Evolutionary conservation across 306 rosid genomes (phyloP).

Genomic region (Oemleria cerasiformis): DNA sequence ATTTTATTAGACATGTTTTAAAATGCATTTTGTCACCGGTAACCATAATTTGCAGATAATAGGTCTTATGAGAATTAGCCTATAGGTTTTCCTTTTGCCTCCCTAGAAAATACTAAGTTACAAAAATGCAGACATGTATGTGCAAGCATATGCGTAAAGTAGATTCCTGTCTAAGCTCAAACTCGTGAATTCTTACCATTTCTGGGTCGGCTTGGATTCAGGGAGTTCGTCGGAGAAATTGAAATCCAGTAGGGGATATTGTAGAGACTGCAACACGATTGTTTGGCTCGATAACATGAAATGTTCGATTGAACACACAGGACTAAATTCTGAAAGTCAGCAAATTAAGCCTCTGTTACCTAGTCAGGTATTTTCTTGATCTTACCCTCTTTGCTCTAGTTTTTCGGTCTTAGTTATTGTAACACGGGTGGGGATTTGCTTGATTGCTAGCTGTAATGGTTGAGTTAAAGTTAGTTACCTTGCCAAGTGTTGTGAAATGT

Average conservation of each 20-base stretch:
- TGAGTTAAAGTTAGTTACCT: neutral
- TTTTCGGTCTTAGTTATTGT: neutral
- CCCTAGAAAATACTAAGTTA: neutral
- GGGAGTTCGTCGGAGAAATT: constrained; percentile 51
- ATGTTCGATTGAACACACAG: constrained; percentile 45
- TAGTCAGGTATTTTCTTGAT: constrained; percentile 46
- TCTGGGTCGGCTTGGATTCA: constrained; percentile 17
- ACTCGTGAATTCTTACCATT: neutral
- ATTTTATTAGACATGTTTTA: neutral
- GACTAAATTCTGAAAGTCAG: constrained; percentile 35
- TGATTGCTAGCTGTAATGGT: neutral
- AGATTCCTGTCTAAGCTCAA: constrained; percentile 6
- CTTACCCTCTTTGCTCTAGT: neutral
- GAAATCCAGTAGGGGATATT: constrained; percentile 63
- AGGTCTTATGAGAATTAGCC: too few species aligned
- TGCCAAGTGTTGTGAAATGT: neutral
- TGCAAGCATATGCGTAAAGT: neutral
- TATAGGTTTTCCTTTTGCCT: neutral
- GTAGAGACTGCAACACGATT: constrained; percentile 58
- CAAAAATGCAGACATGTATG: neutral
- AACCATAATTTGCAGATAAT: neutral
- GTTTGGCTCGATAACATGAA: constrained; percentile 66
- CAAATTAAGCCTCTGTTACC: constrained; percentile 51
- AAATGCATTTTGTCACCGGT: neutral
- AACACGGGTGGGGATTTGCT: neutral